phyloP scores from a whole-genome alignment of 768 basidiomycete species.

The Auricularia heimuer region DNA sequence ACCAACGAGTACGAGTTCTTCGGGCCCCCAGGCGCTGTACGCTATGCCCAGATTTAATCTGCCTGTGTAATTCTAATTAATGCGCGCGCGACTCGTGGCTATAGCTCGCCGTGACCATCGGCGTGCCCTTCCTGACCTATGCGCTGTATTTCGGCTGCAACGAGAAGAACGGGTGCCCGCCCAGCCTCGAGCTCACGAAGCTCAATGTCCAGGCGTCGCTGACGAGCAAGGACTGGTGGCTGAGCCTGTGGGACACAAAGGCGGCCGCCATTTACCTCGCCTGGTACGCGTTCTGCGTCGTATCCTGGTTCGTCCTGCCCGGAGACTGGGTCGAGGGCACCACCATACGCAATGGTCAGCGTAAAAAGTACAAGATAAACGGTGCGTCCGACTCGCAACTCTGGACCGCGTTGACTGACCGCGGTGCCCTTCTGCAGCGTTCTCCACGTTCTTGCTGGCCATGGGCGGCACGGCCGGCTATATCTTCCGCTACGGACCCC shows the following conservation, averaged over 20 bases:
- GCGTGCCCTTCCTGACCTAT: slow-evolving; percentile 64
- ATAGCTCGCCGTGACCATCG: slow-evolving; percentile 47
- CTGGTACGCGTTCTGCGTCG: slow-evolving; percentile 86
- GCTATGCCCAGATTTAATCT: background rate
- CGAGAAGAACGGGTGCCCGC: slow-evolving; percentile 68
- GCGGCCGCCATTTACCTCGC: slow-evolving; percentile 66
- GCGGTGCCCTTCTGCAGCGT: slow-evolving; percentile 31
- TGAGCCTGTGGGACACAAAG: slow-evolving; percentile 70
- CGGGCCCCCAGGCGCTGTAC: slow-evolving; percentile 62
- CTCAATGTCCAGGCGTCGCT: slow-evolving; percentile 22
- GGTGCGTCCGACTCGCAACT: slow-evolving; percentile 37
- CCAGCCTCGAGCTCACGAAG: slow-evolving; percentile 24
- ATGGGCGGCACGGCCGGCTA: slow-evolving; percentile 62
- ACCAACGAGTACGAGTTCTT: slow-evolving; percentile 73
- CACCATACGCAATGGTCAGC: slow-evolving; percentile 61
- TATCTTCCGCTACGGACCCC: slow-evolving; percentile 64
- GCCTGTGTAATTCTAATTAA: no score
- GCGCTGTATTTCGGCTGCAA: slow-evolving; percentile 63
- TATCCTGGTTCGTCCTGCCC: slow-evolving; percentile 72
- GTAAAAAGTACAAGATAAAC: slow-evolving; percentile 88
- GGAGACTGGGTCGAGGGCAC: slow-evolving; percentile 63
- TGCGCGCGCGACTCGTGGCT: no score
- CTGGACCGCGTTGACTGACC: background rate
- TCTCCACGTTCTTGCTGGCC: slow-evolving; percentile 76
- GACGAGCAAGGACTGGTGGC: slow-evolving; percentile 52